These are phyloP conservation scores for Dipteronia dyeriana DNA, from an alignment of 345 rosid genomes.

Conservation along the genomic window DNA sequence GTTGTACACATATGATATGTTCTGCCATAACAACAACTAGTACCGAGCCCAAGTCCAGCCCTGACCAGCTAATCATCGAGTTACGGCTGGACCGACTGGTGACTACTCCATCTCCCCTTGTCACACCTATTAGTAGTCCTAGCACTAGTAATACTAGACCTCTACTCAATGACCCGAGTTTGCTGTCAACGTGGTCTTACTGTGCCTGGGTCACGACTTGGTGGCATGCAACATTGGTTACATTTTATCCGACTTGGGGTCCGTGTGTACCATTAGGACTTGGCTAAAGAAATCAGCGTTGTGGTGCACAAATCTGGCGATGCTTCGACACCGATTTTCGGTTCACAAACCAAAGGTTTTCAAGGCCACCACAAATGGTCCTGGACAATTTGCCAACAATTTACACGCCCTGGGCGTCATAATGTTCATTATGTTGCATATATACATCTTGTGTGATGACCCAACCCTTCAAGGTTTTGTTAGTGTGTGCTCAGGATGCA, in stretches of 20 bases:
- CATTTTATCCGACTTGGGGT: conserved; percentile 79
- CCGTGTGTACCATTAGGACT: conserved; percentile 96
- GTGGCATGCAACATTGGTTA: conserved; percentile 74
- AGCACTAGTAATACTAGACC: too few species aligned
- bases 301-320: conserved; percentile 82
- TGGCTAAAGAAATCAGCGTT: too few species aligned
- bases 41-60: background rate
- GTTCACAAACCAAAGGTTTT: conserved; percentile 83
- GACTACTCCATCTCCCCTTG: too few species aligned
- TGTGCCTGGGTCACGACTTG: conserved; percentile 69
- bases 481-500: too few species aligned
- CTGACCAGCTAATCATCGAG: too few species aligned
- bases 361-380: conserved; percentile 95
- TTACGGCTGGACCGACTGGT: too few species aligned
- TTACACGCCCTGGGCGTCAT: conserved; percentile 62
- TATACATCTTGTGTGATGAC: too few species aligned
- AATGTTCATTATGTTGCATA: too few species aligned
- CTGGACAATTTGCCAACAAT: conserved; percentile 74
- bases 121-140: too few species aligned
- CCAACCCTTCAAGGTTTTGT: too few species aligned
- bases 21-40: conserved; percentile 33
- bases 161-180: conserved; percentile 46
- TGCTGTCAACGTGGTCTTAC: conserved; percentile 76
- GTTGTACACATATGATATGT: conserved; percentile 14
- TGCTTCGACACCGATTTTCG: conserved; percentile 66